A percentile compares a stretch with the other conserved stretches of the same genome.
These are phyloP conservation scores for Silene coronaria DNA, from an alignment of 179 eudicot genomes.

Conservation along the genomic window DNA sequence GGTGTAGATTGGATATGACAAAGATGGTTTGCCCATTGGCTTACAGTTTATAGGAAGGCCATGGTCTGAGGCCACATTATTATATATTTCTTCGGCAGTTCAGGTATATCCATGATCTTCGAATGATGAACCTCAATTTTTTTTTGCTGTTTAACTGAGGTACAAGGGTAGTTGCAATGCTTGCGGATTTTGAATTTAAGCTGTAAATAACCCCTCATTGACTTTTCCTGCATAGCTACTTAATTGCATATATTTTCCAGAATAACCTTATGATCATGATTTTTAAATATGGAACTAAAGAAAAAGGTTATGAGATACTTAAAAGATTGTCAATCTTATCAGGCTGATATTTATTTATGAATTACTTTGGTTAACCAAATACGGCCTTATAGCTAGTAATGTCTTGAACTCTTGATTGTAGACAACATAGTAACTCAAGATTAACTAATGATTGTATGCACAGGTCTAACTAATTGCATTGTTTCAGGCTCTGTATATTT, in stretches of 20 bases:
- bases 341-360: no score
- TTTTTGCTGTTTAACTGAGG: no score
- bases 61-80: conserved; percentile 81
- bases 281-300: no score
- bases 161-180: no score
- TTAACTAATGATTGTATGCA: neutral
- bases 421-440: no score
- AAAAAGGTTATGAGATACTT: no score
- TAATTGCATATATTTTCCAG: no score
- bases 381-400: neutral
- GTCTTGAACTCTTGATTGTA: neutral
- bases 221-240: no score
- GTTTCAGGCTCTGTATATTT: conserved; percentile 47
- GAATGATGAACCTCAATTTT: neutral
- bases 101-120: conserved; percentile 45
- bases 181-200: neutral
- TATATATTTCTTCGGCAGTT: conserved; percentile 60
- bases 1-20: conserved; percentile 79
- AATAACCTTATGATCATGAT: no score
- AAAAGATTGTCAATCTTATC: no score
- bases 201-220: no score
- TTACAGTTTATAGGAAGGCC: conserved; percentile 86
- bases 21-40: conserved; percentile 79
- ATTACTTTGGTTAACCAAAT: no score
- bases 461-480: neutral